Evolutionary conservation across 1,139 yeast genomes (phyloP).

Genomic region (Pneumocystis sp.): DNA sequence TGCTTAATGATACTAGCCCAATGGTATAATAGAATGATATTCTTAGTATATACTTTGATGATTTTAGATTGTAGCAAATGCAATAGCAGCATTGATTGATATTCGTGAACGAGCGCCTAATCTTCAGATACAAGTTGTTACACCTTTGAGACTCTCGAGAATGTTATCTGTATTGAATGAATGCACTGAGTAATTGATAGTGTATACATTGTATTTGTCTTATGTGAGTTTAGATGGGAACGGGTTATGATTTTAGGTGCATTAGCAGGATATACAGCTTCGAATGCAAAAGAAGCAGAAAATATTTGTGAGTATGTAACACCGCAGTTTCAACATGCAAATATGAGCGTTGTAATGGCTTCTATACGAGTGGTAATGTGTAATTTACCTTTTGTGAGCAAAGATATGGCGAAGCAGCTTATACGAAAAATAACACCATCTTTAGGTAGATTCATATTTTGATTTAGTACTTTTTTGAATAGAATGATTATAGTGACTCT

Average conservation of each 20-base stretch:
- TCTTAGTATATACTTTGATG: not conserved
- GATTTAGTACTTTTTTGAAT: not conserved
- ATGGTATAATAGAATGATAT: conserved; percentile 41
- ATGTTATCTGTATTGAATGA: conserved; percentile 77
- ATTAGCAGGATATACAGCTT: conserved; percentile 47
- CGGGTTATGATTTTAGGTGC: conserved; percentile 79
- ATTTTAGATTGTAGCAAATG: conserved; percentile 50
- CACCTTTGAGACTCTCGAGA: conserved; percentile 39
- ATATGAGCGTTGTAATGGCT: conserved; percentile 85
- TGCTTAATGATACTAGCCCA: conserved; percentile 79
- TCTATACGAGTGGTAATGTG: conserved; percentile 69
- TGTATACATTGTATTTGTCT: not conserved
- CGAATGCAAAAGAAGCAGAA: conserved; percentile 53
- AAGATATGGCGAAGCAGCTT: conserved; percentile 32
- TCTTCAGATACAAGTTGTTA: conserved; percentile 31
- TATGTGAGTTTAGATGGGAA: conserved; percentile 48
- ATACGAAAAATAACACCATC: conserved; percentile 80
- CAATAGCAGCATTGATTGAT: conserved; percentile 73
- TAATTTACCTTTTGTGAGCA: conserved; percentile 44
- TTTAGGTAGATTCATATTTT: conserved; percentile 8
- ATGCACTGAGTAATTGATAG: conserved; percentile 53
- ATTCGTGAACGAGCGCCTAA: conserved; percentile 55
- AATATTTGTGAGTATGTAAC: conserved; percentile 81
- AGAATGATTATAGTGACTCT: conserved; percentile 46
- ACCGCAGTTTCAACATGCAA: conserved; percentile 95